Evolutionary conservation across 257 asterid species (phyloP), one percentile per base, ranked within the genome.

Genomic region (Nicotiana knightiana): DNA sequence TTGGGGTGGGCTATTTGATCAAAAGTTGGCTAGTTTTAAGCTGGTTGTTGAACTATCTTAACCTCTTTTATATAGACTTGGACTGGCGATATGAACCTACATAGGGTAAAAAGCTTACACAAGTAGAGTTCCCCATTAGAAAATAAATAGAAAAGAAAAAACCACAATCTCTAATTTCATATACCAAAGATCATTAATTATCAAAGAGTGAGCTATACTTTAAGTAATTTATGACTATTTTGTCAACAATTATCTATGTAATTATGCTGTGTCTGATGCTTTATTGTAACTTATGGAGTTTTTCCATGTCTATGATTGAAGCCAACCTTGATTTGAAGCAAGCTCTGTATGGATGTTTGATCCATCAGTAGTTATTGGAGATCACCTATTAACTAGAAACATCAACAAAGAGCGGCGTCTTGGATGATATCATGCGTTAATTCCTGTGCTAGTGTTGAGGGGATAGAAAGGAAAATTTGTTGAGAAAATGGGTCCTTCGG

Each of bases 401-500:
- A 75, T 26, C 79, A 75, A 75, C 24, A 75, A 75, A 35, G 0
- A 26, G 46, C 28, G 28, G 63, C 9, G 4, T 28, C 64, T 75
- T 53, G 21, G 80, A 30, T 75, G 63, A 28, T 75, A 15, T 26
- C 33, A 28, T 75, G 79, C 9, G 79, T 48, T 26, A 75, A 75
- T 51, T 75, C 9, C 62, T 46, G 7, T 4, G 16, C 8, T 51
- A 28, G 4, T 46, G 9, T 24, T 35, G 76, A 53, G 67, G 78
- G 67, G 67, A 43, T 66, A 65, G 76, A 76, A 79, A 32, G 77
- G 6, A 48, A 82, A 84, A 8, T 76, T 55, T 75, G 84, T 77
- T 18, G 58, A 61, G 83, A 32, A 63, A 82, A 93, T 95, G 99
- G 90, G 86, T 68, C 85, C 77, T 76, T 86, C 85, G 7, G 92